A percentile compares a stretch with the other conserved stretches of the same genome.
Conservation (phyloP, 2,329 filamentous ascomycete genomes). For the Paracoccidioides brasiliensis region DNA sequence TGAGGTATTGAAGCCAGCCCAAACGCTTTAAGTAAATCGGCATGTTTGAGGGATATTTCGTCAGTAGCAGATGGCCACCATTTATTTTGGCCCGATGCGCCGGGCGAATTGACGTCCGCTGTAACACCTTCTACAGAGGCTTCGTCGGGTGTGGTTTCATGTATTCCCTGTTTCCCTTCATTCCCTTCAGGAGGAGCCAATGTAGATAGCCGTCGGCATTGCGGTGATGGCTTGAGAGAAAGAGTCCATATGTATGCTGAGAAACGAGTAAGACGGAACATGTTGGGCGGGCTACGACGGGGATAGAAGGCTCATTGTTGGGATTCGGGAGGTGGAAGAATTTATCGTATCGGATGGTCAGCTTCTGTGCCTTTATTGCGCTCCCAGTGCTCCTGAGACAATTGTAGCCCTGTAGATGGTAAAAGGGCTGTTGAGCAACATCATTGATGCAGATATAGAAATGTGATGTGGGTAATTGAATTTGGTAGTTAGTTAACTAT, state of each 20-base stretch:
- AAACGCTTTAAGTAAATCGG: slow-evolving; percentile 10
- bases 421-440: no score
- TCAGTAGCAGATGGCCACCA: slow-evolving; percentile 4
- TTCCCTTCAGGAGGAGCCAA: not conserved
- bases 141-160: not conserved
- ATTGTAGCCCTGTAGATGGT: not conserved
- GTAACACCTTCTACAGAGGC: not conserved
- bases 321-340: not conserved
- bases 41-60: slow-evolving; percentile 1
- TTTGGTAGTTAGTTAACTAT: no score
- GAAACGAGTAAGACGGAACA: not conserved
- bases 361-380: not conserved
- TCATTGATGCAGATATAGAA: no score
- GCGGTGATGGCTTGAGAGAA: not conserved
- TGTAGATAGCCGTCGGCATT: not conserved
- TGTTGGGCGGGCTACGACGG: not conserved
- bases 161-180: not conserved
- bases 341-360: not conserved
- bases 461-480: no score
- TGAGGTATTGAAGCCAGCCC: slow-evolving; percentile 12
- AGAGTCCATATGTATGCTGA: not conserved
- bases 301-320: not conserved
- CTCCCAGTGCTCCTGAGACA: not conserved
- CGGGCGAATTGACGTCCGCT: not conserved
- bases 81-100: not conserved